Conservation (phyloP, 2,329 filamentous ascomycete species). For the Dactylellina drechsleri region DNA sequence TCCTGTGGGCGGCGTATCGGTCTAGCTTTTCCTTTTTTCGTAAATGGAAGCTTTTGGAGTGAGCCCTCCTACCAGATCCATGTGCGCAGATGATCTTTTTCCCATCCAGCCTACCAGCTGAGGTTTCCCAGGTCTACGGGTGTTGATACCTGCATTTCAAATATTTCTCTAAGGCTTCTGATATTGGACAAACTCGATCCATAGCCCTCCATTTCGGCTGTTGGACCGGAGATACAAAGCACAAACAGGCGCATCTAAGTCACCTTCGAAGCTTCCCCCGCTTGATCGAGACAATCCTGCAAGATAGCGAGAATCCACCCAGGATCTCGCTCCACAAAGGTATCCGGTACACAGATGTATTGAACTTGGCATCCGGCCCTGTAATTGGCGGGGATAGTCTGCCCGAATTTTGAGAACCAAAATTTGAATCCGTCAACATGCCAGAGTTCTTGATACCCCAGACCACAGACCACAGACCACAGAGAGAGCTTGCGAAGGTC, state of each 20-base stretch:
- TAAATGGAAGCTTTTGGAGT: neutral
- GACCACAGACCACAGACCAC: too few species aligned
- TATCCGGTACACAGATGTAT: too few species aligned
- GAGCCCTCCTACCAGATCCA: conserved; percentile 45
- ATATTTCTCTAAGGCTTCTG: conserved; percentile 7
- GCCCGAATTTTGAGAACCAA: conserved; percentile 8
- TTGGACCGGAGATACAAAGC: conserved; percentile 34
- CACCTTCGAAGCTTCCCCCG: too few species aligned
- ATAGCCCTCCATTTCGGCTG: conserved; percentile 22
- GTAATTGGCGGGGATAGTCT: conserved; percentile 41
- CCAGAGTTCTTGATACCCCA: too few species aligned
- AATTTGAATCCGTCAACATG: too few species aligned
- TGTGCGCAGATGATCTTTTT: conserved; percentile 23
- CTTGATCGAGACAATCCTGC: too few species aligned
- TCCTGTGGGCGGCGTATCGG: conserved; percentile 30
- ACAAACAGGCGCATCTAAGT: neutral
- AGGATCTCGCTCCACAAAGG: too few species aligned
- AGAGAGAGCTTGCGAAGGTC: neutral
- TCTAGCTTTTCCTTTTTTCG: neutral
- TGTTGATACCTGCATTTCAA: conserved; percentile 2
- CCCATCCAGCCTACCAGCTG: conserved; percentile 26
- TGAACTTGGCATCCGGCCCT: conserved; percentile 1
- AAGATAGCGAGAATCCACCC: too few species aligned
- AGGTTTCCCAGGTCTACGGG: conserved; percentile 47
- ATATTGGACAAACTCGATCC: conserved; percentile 35